Evolutionary conservation across 345 rosid species (phyloP).

Genomic region (Murraya koenigii): DNA sequence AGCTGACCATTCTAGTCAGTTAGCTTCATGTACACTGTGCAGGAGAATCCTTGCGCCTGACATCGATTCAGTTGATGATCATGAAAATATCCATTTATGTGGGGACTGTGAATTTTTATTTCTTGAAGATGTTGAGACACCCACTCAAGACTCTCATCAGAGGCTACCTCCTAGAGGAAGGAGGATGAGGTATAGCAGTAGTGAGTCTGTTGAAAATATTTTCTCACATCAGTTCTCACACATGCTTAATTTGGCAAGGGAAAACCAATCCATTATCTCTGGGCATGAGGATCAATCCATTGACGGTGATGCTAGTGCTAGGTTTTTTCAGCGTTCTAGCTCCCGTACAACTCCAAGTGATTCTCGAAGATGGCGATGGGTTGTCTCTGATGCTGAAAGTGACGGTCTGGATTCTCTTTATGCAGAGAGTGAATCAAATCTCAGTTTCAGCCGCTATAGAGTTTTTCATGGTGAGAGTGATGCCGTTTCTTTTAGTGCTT

Average conservation of each 20-base stretch:
- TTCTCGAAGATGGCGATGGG: constrained; percentile 64
- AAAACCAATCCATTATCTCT: constrained; percentile 40
- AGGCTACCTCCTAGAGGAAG: constrained; percentile 42
- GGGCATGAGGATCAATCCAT: constrained; percentile 39
- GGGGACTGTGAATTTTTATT: constrained; percentile 80
- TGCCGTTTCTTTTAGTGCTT: constrained; percentile 63
- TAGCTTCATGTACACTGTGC: constrained; percentile 57
- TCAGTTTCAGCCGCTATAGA: constrained; percentile 49
- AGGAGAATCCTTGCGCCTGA: constrained; percentile 45
- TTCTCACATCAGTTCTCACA: constrained; percentile 59
- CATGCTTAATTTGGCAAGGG: constrained; percentile 51
- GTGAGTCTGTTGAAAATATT: constrained; percentile 56
- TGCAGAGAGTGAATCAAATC: constrained; percentile 66
- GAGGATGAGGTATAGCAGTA: constrained; percentile 54
- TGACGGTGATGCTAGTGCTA: constrained; percentile 39
- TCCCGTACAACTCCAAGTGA: constrained; percentile 52
- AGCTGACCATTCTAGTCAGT: constrained; percentile 27
- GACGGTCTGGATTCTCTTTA: constrained; percentile 60
- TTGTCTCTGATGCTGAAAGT: constrained; percentile 72
- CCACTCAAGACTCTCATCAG: constrained; percentile 35
- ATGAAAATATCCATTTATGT: constrained; percentile 47
- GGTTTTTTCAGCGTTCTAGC: constrained; percentile 37
- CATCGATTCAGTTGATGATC: constrained; percentile 36
- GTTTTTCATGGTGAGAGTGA: constrained; percentile 56
- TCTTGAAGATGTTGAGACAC: constrained; percentile 62